Evolutionary conservation across 495 filamentous ascomycete genomes (phyloP).

Genomic region (Xylaria grammica): DNA sequence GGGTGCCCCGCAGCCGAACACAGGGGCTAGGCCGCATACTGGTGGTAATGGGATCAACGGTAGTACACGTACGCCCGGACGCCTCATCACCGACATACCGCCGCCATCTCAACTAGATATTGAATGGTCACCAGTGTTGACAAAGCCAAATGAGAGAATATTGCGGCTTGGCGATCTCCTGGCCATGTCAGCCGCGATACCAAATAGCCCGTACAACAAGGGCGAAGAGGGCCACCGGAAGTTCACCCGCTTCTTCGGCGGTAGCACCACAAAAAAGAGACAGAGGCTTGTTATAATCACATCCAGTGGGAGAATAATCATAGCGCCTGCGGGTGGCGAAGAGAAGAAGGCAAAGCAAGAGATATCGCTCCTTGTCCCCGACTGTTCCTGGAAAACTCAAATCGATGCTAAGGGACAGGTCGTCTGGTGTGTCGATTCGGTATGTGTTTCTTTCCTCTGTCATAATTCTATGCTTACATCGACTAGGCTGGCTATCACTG

Average conservation of each 20-base stretch:
- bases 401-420: slow-evolving; percentile 82
- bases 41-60: slow-evolving; percentile 37
- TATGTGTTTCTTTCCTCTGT: slow-evolving; percentile 54
- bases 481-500: slow-evolving; percentile 83
- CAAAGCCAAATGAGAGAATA: slow-evolving; percentile 88
- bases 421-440: slow-evolving; percentile 92
- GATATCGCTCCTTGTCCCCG: slow-evolving; percentile 75
- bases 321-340: slow-evolving; percentile 91
- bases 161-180: slow-evolving; percentile 90
- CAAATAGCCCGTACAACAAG: slow-evolving; percentile 68
- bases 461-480: slow-evolving; percentile 26
- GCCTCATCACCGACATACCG: slow-evolving; percentile 92
- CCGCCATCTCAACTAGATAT: slow-evolving; percentile 97
- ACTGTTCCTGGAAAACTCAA: slow-evolving; percentile 76
- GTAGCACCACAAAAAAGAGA: slow-evolving; percentile 86
- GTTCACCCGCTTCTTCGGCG: slow-evolving; percentile 89
- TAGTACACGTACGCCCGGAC: slow-evolving; percentile 61
- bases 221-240: slow-evolving; percentile 71
- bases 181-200: slow-evolving; percentile 78
- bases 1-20: slow-evolving; percentile 54
- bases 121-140: slow-evolving; percentile 97
- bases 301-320: slow-evolving; percentile 82
- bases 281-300: slow-evolving; percentile 96
- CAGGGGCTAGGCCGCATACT: slow-evolving; percentile 48
- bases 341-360: slow-evolving; percentile 95